phyloP scores from a whole-genome alignment of 2,329 filamentous ascomycete genomes.

The Penicillium sp. region DNA sequence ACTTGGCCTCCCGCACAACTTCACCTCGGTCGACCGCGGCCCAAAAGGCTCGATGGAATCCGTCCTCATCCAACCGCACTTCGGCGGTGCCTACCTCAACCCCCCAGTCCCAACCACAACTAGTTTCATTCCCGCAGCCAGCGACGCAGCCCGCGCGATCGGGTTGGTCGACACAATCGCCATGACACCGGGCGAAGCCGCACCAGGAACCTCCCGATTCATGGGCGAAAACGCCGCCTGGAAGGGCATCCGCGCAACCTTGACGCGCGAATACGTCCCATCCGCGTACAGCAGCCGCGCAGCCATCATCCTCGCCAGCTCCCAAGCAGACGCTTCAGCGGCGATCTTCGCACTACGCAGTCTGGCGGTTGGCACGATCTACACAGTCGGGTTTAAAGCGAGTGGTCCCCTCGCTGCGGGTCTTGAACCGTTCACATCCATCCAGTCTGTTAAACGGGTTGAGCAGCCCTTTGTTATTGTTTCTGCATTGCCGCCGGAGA shows the following conservation, averaged over 20 bases:
- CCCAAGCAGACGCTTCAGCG: conserved; percentile 71
- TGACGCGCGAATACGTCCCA: conserved; percentile 77
- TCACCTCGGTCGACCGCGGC: conserved; percentile 70
- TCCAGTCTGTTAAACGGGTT: conserved; percentile 77
- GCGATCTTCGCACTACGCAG: conserved; percentile 75
- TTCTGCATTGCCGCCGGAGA: conserved; percentile 73
- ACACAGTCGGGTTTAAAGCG: conserved; percentile 77
- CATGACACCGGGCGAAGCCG: conserved; percentile 47
- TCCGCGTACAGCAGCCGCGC: conserved; percentile 75
- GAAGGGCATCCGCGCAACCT: conserved; percentile 78
- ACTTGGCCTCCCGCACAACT: conserved; percentile 79
- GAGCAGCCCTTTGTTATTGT: conserved; percentile 79
- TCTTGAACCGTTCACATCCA: conserved; percentile 62
- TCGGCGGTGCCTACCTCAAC: conserved; percentile 79
- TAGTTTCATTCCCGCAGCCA: conserved; percentile 63
- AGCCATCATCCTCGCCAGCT: conserved; percentile 71
- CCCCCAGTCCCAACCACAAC: conserved; percentile 62
- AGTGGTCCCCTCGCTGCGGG: conserved; percentile 57
- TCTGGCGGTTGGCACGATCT: conserved; percentile 72
- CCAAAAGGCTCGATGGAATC: conserved; percentile 66
- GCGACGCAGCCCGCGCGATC: conserved; percentile 73
- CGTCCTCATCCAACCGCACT: conserved; percentile 69
- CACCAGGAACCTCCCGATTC: conserved; percentile 42
- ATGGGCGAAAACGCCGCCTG: conserved; percentile 80
- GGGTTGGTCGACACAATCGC: conserved; percentile 81